These are phyloP conservation scores for Globisporangium recalcitrans DNA, from an alignment of 352 stramenopile species.

Conservation along the genomic window DNA sequence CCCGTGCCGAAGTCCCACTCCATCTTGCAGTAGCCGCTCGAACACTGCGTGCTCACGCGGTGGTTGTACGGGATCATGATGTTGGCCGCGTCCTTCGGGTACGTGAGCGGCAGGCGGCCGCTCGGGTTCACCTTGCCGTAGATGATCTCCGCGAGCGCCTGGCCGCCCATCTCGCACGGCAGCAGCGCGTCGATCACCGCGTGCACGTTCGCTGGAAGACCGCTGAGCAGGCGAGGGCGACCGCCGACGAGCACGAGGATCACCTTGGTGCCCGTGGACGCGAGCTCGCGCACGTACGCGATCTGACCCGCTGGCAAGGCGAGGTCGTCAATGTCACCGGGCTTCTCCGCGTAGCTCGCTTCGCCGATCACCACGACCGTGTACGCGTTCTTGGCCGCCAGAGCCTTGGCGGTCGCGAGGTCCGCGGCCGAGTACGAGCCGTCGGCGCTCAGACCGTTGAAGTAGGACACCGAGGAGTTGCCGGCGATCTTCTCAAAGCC, in stretches of 20 bases:
- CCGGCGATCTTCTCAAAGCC: slow-evolving; percentile 38
- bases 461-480: slow-evolving; percentile 26
- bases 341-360: slow-evolving; percentile 75
- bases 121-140: slow-evolving; percentile 78
- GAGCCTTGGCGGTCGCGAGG: slow-evolving; percentile 43
- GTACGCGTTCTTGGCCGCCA: slow-evolving; percentile 48
- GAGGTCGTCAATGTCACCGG: slow-evolving; percentile 80
- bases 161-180: slow-evolving; percentile 69
- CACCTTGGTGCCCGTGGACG: slow-evolving; percentile 62
- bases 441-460: slow-evolving; percentile 53
- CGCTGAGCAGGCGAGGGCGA: slow-evolving; percentile 66
- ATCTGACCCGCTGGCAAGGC: slow-evolving; percentile 59
- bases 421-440: slow-evolving; percentile 50
- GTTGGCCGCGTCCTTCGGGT: slow-evolving; percentile 58
- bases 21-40: slow-evolving; percentile 39
- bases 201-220: slow-evolving; percentile 46
- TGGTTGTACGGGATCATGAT: slow-evolving; percentile 77
- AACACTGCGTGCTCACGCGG: slow-evolving; percentile 45
- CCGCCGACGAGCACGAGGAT: slow-evolving; percentile 78
- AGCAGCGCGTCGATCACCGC: slow-evolving; percentile 80
- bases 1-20: slow-evolving; percentile 66
- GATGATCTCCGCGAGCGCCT: slow-evolving; percentile 80
- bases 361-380: slow-evolving; percentile 82
- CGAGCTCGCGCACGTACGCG: slow-evolving; percentile 64
- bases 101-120: slow-evolving; percentile 76